Evolutionary conservation across 495 filamentous ascomycete genomes (phyloP), one percentile per base, ranked within the genome.

Genomic region (Aspergillus sclerotiicarbonarius): DNA sequence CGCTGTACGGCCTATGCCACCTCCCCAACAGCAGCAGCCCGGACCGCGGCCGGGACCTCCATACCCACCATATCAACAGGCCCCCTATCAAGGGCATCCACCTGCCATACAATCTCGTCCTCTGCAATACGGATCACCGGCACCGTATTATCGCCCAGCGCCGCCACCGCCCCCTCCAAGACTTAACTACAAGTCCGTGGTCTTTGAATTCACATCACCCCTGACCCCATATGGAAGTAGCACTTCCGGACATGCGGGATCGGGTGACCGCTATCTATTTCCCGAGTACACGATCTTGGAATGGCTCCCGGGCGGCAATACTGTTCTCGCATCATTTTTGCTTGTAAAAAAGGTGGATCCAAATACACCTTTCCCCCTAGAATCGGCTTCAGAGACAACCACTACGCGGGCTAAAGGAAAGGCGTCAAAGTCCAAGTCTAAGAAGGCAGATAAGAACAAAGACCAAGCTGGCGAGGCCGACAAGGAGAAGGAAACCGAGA

Each of bases 221-320:
- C 60, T 79, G 51, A 78, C 77, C 12, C 76, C 77, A 1, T 78
- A 78, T 31, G 75, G 76, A 66, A 79, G 71, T 55, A 74, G 70
- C 32, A 74, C 75, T 0, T 80, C 84, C 2, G 86, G 87, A 50
- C 84, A 87, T 31, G 87, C 84, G 8, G 82, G 82, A 13, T 84
- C 82, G 16, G 91, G 91, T 9, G 94, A 97, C 66, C 85, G 92
- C 18, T 98, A 91, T 66, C 69, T 92, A 18, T 94, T 98, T 66
- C 94, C 94, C 0, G 91, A 90, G 67, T 82, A 90, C 65, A 87
- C 87, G 55, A 89, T 98, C 45, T 72, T 98, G 8, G 92, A 98
- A 66, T 89, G 75, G 71, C 69, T 80, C 16, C 72, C 77, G 0
- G 75, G 71, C 39, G 71, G 75, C 39, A 75, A 73, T 16, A 75